These are phyloP conservation scores for Colletotrichum tropicicola DNA, from an alignment of 2,329 filamentous ascomycete genomes.

Conservation along the genomic window DNA sequence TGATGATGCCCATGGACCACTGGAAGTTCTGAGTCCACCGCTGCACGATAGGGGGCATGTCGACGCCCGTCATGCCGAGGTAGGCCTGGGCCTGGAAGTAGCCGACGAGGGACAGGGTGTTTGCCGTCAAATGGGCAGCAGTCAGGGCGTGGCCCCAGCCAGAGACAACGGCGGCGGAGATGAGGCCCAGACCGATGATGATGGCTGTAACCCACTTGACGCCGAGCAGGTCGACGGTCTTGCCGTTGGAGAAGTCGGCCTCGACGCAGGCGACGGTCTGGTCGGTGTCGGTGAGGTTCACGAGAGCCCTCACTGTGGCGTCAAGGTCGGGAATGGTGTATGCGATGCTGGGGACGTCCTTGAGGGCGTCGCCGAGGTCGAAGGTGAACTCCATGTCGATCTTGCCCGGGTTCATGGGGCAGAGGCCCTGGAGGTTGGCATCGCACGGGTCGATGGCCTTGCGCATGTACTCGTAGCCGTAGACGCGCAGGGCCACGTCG, in stretches of 20 bases:
- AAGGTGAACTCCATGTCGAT: slow-evolving; percentile 68
- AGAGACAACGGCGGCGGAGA: slow-evolving; percentile 88
- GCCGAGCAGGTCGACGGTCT: slow-evolving; percentile 87
- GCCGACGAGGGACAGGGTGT: slow-evolving; percentile 88
- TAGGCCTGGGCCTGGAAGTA: slow-evolving; percentile 97
- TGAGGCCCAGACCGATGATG: slow-evolving; percentile 83
- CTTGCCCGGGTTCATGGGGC: slow-evolving; percentile 87
- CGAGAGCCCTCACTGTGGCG: slow-evolving; percentile 82
- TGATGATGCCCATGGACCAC: slow-evolving; percentile 97
- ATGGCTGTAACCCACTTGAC: slow-evolving; percentile 92
- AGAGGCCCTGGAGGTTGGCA: slow-evolving; percentile 76
- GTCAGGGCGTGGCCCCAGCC: slow-evolving; percentile 93
- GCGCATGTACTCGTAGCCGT: slow-evolving; percentile 79
- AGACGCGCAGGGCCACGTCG: slow-evolving; percentile 79
- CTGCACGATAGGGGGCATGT: slow-evolving; percentile 85
- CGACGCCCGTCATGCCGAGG: slow-evolving; percentile 83
- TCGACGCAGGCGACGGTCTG: slow-evolving; percentile 85
- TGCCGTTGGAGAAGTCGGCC: slow-evolving; percentile 87
- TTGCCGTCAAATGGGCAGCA: slow-evolving; percentile 91
- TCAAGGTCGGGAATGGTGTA: slow-evolving; percentile 93
- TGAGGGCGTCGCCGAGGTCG: slow-evolving; percentile 54
- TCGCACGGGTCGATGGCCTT: slow-evolving; percentile 80
- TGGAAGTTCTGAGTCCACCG: slow-evolving; percentile 98
- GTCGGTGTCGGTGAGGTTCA: slow-evolving; percentile 73
- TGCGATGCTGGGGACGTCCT: slow-evolving; percentile 72